A percentile compares a stretch with the other conserved stretches of the same genome.
Evolutionary conservation across 768 basidiomycete genomes (phyloP).

Genomic region (Tricholoma matsutake): DNA sequence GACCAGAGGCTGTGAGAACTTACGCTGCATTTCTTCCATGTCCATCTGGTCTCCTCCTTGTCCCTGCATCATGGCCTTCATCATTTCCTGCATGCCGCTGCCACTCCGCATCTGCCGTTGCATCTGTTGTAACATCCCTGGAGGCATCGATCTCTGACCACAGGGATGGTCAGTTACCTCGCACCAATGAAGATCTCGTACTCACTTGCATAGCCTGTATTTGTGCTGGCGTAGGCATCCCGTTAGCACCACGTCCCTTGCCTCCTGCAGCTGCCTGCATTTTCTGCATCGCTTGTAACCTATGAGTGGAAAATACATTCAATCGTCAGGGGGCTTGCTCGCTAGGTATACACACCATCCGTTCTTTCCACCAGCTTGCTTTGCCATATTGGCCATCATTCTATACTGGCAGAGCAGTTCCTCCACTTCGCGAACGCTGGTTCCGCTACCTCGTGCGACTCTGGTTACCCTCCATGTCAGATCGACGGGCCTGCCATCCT

Average conservation of each 20-base stretch:
- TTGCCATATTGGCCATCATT: constrained; percentile 99
- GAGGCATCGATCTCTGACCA: constrained; percentile 87
- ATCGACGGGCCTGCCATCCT: constrained; percentile 81
- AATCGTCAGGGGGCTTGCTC: constrained; percentile 6
- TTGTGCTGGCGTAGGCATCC: constrained; percentile 90
- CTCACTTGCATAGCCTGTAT: constrained; percentile 91
- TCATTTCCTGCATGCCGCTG: constrained; percentile 96
- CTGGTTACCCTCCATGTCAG: constrained; percentile 88
- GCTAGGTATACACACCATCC: constrained; percentile 61
- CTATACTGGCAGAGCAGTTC: constrained; percentile 94
- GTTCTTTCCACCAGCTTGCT: constrained; percentile 96
- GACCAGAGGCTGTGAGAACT: constrained; percentile 18
- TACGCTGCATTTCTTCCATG: constrained; percentile 94
- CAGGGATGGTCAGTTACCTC: not conserved
- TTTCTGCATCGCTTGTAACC: constrained; percentile 88
- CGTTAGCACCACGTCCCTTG: constrained; percentile 81
- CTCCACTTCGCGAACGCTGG: constrained; percentile 96
- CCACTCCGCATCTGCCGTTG: constrained; percentile 76
- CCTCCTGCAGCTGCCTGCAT: constrained; percentile 87
- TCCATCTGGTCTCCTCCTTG: constrained; percentile 87
- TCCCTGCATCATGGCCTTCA: constrained; percentile 97
- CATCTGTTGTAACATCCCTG: constrained; percentile 94
- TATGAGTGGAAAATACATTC: constrained; percentile 19
- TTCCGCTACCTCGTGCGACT: constrained; percentile 92
- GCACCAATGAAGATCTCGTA: constrained; percentile 4